Evolutionary conservation across 1,139 yeast species (phyloP).

Genomic region (Arxiozyma telluris): DNA sequence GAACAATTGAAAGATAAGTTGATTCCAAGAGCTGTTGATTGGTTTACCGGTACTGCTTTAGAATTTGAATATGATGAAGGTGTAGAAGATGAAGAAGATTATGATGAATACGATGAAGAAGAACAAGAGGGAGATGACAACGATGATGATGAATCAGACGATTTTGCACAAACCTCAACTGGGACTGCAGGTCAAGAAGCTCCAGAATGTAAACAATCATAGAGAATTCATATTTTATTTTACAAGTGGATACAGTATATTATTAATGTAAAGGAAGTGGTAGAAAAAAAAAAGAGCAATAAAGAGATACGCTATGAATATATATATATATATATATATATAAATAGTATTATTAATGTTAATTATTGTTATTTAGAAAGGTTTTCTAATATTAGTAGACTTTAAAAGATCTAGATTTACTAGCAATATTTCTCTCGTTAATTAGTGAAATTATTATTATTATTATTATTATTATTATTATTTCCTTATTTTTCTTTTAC

Average conservation of each 20-base stretch:
- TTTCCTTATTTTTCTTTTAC: no score
- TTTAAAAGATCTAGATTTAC: no score
- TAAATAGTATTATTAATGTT: no score
- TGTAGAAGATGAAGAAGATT: conserved; percentile 39
- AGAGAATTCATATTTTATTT: conserved; percentile 1
- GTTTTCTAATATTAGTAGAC: no score
- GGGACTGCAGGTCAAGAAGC: conserved; percentile 62
- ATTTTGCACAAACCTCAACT: conserved; percentile 20
- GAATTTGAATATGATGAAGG: conserved; percentile 62
- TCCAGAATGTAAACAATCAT: conserved; percentile 78
- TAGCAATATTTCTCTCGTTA: no score
- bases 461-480: no score
- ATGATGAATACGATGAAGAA: conserved; percentile 49
- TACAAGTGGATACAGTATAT: no score
- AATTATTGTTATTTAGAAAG: no score
- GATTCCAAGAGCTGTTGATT: conserved; percentile 38
- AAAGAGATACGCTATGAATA: no score
- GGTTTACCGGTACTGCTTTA: conserved; percentile 82
- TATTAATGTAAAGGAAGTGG: background rate
- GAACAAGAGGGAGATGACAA: conserved; percentile 44
- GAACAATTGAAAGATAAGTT: conserved; percentile 94
- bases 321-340: no score
- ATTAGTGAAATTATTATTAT: no score
- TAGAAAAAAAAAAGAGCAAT: background rate
- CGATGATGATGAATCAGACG: conserved; percentile 33